These are phyloP conservation scores for Verruconis gallopava DNA, from an alignment of 2,329 filamentous ascomycete genomes.

Conservation along the genomic window DNA sequence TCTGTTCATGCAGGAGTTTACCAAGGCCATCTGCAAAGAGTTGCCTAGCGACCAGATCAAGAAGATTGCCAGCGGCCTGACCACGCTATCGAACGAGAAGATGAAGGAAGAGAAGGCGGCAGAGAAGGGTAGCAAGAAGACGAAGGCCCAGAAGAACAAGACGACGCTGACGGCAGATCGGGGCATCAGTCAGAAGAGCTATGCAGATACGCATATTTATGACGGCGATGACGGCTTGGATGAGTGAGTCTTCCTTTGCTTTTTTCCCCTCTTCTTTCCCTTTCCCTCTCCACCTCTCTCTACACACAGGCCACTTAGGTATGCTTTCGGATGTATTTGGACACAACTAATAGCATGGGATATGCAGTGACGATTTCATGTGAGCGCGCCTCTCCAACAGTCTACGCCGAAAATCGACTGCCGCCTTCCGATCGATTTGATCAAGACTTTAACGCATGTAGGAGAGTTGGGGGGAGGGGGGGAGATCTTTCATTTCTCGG, in stretches of 20 bases:
- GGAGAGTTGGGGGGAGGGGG: too few relatives aligned
- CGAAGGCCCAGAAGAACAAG: slow-evolving; percentile 94
- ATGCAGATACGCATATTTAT: slow-evolving; percentile 63
- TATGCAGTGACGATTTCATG: slow-evolving; percentile 64
- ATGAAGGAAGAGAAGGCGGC: slow-evolving; percentile 95
- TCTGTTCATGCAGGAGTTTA: slow-evolving; percentile 82
- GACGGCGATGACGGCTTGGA: slow-evolving; percentile 63
- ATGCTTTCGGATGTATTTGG: too few relatives aligned
- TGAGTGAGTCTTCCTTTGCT: slow-evolving; percentile 50
- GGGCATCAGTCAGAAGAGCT: slow-evolving; percentile 32
- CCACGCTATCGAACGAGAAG: slow-evolving; percentile 92
- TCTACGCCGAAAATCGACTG: too few relatives aligned
- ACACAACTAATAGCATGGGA: too few relatives aligned
- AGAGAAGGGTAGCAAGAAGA: slow-evolving; percentile 93
- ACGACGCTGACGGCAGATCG: slow-evolving; percentile 59
- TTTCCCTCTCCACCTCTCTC: too few relatives aligned
- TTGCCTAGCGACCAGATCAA: slow-evolving; percentile 89
- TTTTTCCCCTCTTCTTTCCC: too few relatives aligned
- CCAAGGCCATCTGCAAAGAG: slow-evolving; percentile 76
- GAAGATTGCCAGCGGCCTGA: slow-evolving; percentile 79
- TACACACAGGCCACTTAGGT: too few relatives aligned
- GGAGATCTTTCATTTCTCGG: too few relatives aligned
- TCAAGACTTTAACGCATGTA: too few relatives aligned
- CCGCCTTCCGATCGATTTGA: too few relatives aligned
- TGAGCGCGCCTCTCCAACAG: slow-evolving; percentile 36